phyloP scores from a whole-genome alignment of 2,329 filamentous ascomycete species.

The Colletotrichum sp. region DNA sequence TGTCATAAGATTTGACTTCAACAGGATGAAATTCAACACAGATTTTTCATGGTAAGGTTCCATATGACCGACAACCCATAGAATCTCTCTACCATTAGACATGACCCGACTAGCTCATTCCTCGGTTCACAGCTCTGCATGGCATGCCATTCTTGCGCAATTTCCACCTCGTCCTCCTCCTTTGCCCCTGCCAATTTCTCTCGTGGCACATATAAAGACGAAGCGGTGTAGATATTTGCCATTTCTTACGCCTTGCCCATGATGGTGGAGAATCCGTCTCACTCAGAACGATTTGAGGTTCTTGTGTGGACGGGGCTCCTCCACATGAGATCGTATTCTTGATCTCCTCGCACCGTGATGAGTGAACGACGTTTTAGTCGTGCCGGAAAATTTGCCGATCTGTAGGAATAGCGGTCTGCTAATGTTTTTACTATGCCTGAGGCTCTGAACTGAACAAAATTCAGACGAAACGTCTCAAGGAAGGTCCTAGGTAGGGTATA shows the following conservation, averaged over 20 bases:
- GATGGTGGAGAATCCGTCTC: neutral
- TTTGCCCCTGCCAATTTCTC: neutral
- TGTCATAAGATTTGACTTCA: too few species aligned
- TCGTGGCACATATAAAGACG: neutral
- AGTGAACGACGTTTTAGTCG: neutral
- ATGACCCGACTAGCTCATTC: neutral
- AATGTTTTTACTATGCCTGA: too few species aligned
- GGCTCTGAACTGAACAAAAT: too few species aligned
- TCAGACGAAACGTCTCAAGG: too few species aligned
- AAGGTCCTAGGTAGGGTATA: too few species aligned
- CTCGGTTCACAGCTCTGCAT: accelerated
- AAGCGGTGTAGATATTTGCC: neutral
- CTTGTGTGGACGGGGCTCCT: neutral
- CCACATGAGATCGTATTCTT: neutral
- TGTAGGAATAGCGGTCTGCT: neutral
- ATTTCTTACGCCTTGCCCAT: neutral
- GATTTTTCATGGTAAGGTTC: too few species aligned
- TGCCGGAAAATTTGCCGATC: neutral
- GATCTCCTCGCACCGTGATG: neutral
- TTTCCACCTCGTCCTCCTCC: neutral
- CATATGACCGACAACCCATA: too few species aligned
- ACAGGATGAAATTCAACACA: too few species aligned
- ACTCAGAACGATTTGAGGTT: neutral
- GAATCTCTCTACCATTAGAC: too few species aligned
- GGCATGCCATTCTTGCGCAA: neutral